Percentiles rank a stretch among this genome's conserved stretches.
phyloP scores from a whole-genome alignment of 2,329 filamentous ascomycete species.

The Microcyclospora tardicrescens region DNA sequence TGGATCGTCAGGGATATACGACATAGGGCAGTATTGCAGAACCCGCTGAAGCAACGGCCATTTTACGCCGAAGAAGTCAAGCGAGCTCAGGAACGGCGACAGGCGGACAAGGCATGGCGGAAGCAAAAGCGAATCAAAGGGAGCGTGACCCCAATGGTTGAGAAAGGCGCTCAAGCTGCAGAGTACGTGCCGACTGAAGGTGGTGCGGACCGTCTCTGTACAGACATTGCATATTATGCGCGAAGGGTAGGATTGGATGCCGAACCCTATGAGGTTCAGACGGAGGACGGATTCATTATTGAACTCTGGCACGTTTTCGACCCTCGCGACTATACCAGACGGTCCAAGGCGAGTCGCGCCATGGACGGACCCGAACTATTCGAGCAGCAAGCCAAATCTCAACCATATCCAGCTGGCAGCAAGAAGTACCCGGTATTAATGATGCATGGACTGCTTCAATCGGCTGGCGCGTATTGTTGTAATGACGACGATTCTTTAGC shows the following conservation, averaged over 20 bases:
- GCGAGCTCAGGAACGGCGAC: conserved; percentile 42
- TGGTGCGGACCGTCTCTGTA: conserved; percentile 63
- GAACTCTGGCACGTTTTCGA: conserved; percentile 83
- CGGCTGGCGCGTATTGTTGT: conserved; percentile 73
- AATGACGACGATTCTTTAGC: conserved; percentile 84
- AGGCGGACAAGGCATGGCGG: conserved; percentile 51
- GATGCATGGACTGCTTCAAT: conserved; percentile 80
- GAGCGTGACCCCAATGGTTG: conserved; percentile 31
- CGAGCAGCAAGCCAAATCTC: conserved; percentile 20
- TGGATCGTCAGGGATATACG: conserved; percentile 37
- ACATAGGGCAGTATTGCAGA: conserved; percentile 42
- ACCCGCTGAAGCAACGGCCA: conserved; percentile 48
- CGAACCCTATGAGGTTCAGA: conserved; percentile 73
- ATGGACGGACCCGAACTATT: conserved; percentile 53
- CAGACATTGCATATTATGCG: conserved; percentile 72
- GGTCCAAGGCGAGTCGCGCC: conserved; percentile 28
- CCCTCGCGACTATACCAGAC: conserved; percentile 51
- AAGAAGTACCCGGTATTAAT: conserved; percentile 72
- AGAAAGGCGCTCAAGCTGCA: conserved; percentile 30
- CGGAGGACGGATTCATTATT: conserved; percentile 86
- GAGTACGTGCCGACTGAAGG: conserved; percentile 67
- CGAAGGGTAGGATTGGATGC: conserved; percentile 75
- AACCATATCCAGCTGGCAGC: conserved; percentile 18
- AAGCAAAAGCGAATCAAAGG: conserved; percentile 27
- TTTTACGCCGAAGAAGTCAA: conserved; percentile 62